Conservation (phyloP, 2,329 filamentous ascomycete genomes). For the Microcera coccophila region DNA sequence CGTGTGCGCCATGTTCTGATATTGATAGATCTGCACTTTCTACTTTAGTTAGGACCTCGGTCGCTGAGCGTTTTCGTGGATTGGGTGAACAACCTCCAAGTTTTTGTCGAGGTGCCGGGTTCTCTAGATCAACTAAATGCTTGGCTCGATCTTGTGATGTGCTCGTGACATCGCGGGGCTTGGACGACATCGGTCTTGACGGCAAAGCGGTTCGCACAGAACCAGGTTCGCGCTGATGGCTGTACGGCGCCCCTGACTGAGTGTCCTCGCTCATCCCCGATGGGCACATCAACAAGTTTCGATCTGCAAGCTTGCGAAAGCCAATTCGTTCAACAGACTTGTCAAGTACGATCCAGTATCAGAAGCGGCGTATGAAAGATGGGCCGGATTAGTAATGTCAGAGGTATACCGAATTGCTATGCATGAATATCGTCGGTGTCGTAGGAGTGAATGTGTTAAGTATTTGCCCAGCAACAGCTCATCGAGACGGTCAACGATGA, state of each 20-base stretch:
- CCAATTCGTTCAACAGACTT: not conserved
- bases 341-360: no score
- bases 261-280: conserved; percentile 32
- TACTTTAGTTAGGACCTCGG: conserved; percentile 24
- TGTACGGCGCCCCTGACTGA: conserved; percentile 22
- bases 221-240: conserved; percentile 30
- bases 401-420: conserved; percentile 15
- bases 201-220: conserved; percentile 36
- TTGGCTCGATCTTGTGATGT: conserved; percentile 19
- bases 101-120: conserved; percentile 13
- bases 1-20: conserved; percentile 17
- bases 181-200: conserved; percentile 36
- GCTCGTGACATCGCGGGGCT: conserved; percentile 22
- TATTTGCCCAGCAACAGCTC: not conserved
- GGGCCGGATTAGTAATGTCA: conserved; percentile 14
- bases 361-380: conserved; percentile 9
- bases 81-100: conserved; percentile 26
- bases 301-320: no score
- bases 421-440: conserved; percentile 16
- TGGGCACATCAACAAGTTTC: no score
- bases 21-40: conserved; percentile 29
- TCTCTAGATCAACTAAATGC: conserved; percentile 23
- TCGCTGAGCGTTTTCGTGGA: conserved; percentile 24
- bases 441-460: no score
- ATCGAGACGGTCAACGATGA: conserved; percentile 8